A percentile compares a stretch with the other conserved stretches of the same genome.
Evolutionary conservation across 768 basidiomycete genomes (phyloP).

Genomic region (Serendipita sp.): DNA sequence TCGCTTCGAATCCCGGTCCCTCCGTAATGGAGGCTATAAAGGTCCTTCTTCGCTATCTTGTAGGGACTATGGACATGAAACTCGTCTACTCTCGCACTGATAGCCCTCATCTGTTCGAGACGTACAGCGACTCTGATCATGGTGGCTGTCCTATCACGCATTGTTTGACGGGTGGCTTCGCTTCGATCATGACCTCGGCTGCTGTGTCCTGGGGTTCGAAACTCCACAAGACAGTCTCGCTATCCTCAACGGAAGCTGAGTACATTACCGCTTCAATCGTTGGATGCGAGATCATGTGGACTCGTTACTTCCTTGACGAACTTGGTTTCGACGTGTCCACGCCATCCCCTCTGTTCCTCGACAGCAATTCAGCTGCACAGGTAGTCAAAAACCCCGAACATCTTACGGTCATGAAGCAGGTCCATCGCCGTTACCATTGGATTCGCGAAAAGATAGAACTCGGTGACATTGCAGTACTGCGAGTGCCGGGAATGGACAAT

Average conservation of each 20-base stretch:
- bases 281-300: constrained; percentile 8
- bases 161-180: neutral
- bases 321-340: constrained; percentile 3
- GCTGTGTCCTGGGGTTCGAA: constrained; percentile 11
- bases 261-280: neutral
- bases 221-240: constrained; percentile 6
- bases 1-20: constrained; percentile 11
- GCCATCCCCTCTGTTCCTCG: neutral
- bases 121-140: constrained; percentile 19
- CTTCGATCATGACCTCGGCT: constrained; percentile 14
- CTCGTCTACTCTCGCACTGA: neutral
- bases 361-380: too few species aligned
- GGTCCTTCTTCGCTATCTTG: too few species aligned
- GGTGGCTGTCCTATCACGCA: constrained; percentile 12
- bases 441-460: neutral
- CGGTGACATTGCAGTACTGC: constrained; percentile 7
- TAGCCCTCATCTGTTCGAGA: constrained; percentile 4
- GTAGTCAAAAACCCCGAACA: constrained; percentile 10
- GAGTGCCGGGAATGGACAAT: constrained; percentile 11
- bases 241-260: too few species aligned
- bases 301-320: neutral
- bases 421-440: neutral
- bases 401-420: constrained; percentile 12
- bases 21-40: too few species aligned
- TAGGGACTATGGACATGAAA: neutral